Base-by-base conservation (phyloP, 345 rosid species). In the Nephelium lappaceum region DNA sequence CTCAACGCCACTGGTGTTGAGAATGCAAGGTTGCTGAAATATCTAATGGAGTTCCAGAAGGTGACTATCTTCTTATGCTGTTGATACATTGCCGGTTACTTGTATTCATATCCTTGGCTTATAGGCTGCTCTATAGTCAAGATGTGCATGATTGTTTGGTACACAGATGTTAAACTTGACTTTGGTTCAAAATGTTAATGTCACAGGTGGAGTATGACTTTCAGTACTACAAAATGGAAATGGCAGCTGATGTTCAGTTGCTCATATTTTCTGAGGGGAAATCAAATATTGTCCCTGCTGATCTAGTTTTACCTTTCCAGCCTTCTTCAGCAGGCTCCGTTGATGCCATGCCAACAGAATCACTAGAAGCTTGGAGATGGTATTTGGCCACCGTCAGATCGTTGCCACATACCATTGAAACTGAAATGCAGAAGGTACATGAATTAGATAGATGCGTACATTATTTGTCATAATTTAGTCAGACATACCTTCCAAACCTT, bases 141-240 rank as follows among this genome's bases (percentile, higher is more conserved):
- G 19, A 18, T 38, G 42, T 11, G 21, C 19, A 42, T 61, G 64
- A 67, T 11, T 67, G 4, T 38, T 10, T 25, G 19, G 0, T 14
- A 66, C 14, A 25, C 23, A 10, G 14, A 38, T 66, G 14, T 67
- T 36, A 41, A 19, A 67, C 11, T n/a, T 25, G 21, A n/a, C 24
- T 19, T 64, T 15, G 25, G 3, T 53, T 10, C 31, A 8, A 45
- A 45, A 45, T 45, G 51, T 11, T 45, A 31, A 31, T 85, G 72
- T 85, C 78, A 62, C 90, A 94, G 99, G 94, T 94, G 58, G 97
- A 89, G 71, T 96, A 94, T 80, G 96, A 94, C 81, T 96, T 96
- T 72, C 84, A 88, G 78, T 96, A 88, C 86, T 92, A 94, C 73
- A 90, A 91, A 81, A 91, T 94, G 97, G 97, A 94, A 63, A 91